Evolutionary conservation across 2,329 filamentous ascomycete species (phyloP).

Genomic region (Onygena corvina): DNA sequence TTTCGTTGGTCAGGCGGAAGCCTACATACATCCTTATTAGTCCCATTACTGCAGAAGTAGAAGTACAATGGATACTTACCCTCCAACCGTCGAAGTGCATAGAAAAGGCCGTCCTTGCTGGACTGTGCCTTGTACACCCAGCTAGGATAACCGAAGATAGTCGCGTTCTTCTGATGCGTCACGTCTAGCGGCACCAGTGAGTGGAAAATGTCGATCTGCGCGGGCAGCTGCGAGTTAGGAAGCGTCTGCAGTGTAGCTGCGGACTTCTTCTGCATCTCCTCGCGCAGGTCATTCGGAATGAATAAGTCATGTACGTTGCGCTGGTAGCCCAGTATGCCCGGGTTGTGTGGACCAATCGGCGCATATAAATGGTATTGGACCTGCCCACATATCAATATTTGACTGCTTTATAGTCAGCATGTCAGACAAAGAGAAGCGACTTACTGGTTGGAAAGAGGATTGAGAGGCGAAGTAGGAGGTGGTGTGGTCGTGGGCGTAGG

Average conservation of each 20-base stretch:
- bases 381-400: slow-evolving; percentile 30
- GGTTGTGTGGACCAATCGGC: slow-evolving; percentile 67
- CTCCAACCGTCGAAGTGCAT: slow-evolving; percentile 75
- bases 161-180: slow-evolving; percentile 62
- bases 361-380: slow-evolving; percentile 90
- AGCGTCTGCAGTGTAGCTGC: slow-evolving; percentile 77
- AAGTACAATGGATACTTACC: slow-evolving; percentile 34
- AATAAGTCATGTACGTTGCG: slow-evolving; percentile 84
- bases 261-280: slow-evolving; percentile 78
- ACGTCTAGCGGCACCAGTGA: slow-evolving; percentile 83
- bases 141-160: slow-evolving; percentile 73
- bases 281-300: slow-evolving; percentile 69
- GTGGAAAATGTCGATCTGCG: slow-evolving; percentile 73
- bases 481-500: slow-evolving; percentile 62
- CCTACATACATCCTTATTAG: slow-evolving; percentile 35
- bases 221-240: slow-evolving; percentile 63
- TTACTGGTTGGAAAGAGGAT: slow-evolving; percentile 50
- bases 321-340: slow-evolving; percentile 74
- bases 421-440: slow-evolving; percentile 16
- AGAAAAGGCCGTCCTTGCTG: slow-evolving; percentile 76
- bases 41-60: no score
- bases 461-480: slow-evolving; percentile 54
- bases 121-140: slow-evolving; percentile 95
- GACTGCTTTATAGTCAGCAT: neutral
- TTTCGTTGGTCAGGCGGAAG: slow-evolving; percentile 77